A percentile compares a stretch with the other conserved stretches of the same genome.
These are phyloP conservation scores for Suillus subaureus DNA, from an alignment of 768 basidiomycete species.

Conservation along the genomic window DNA sequence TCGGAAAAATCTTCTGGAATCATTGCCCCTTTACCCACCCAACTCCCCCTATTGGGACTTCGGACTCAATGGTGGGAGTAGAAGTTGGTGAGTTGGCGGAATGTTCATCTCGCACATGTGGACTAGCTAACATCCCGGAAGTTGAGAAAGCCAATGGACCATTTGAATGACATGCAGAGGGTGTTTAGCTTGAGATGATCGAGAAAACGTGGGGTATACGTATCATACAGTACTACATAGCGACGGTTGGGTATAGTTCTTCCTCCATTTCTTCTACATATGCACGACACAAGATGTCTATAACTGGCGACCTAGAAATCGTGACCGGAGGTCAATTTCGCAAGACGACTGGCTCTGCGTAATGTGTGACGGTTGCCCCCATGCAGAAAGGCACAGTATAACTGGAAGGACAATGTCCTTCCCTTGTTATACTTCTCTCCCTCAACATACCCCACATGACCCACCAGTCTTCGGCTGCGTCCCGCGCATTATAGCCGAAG, in stretches of 20 bases:
- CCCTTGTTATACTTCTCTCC: conserved; percentile 35
- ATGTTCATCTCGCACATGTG: not conserved
- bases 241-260: not conserved
- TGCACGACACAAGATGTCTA: not conserved
- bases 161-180: not conserved
- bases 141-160: not conserved
- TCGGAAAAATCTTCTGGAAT: not conserved
- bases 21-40: not conserved
- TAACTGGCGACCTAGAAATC: not conserved
- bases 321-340: not conserved
- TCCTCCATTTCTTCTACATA: not conserved
- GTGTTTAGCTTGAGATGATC: not conserved
- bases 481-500: conserved; percentile 56
- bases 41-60: not conserved
- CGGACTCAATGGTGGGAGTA: not conserved
- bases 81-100: too few relatives aligned
- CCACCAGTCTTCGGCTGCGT: conserved; percentile 71
- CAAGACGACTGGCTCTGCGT: not conserved
- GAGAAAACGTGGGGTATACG: not conserved
- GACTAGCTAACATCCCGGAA: not conserved
- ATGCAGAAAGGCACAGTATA: conserved; percentile 1
- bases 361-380: not conserved
- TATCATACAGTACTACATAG: not conserved
- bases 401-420: not conserved
- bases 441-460: conserved; percentile 55